phyloP scores from a whole-genome alignment of 2,329 filamentous ascomycete species.

The Aspergillus brasiliensis region DNA sequence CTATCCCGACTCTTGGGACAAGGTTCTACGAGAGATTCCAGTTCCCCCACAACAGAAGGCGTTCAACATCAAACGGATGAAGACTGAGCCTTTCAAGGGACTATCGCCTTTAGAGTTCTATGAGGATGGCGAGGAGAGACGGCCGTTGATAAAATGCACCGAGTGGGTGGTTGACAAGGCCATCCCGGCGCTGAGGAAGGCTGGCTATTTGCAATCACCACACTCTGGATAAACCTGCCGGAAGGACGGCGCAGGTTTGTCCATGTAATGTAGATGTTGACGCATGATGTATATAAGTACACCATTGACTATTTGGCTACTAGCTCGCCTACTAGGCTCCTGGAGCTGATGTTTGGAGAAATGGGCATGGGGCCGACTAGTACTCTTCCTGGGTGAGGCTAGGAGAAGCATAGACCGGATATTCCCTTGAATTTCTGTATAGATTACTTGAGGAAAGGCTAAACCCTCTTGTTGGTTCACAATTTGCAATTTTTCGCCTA shows the following conservation, averaged over 20 bases:
- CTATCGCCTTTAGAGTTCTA: constrained; percentile 10
- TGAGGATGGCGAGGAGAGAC: constrained; percentile 1
- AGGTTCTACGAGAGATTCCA: constrained; percentile 1
- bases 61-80: constrained; percentile 15
- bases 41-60: constrained; percentile 16
- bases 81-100: constrained; percentile 15
- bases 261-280: no score
- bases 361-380: no score
- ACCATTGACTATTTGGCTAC: no score
- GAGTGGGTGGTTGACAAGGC: constrained; percentile 19
- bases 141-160: constrained; percentile 15
- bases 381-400: no score
- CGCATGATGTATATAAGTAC: no score
- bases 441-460: no score
- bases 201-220: neutral
- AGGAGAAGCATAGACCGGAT: no score
- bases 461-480: no score
- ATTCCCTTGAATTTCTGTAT: no score
- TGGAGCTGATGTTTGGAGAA: no score
- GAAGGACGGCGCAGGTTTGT: neutral
- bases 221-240: neutral
- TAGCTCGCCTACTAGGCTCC: no score
- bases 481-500: no score
- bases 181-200: constrained; percentile 12
- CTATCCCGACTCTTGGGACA: constrained; percentile 8